Percentiles rank a stretch among this genome's conserved stretches.
phyloP scores from a whole-genome alignment of 2,329 filamentous ascomycete species.

The Akanthomyces uredinophilus region DNA sequence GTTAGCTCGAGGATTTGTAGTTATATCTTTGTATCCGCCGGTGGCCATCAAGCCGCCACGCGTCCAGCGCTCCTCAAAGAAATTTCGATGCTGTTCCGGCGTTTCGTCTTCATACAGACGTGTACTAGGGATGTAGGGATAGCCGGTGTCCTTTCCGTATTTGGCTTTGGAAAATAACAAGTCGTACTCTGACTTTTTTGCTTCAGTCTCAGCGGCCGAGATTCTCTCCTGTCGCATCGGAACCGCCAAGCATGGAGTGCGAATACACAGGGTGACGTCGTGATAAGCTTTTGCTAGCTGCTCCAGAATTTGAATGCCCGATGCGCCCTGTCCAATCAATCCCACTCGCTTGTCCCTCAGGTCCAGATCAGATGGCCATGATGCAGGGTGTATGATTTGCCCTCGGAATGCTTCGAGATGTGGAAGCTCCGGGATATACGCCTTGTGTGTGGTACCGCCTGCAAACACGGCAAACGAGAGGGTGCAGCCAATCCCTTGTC shows the following conservation, averaged over 20 bases:
- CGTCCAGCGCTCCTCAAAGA: background rate
- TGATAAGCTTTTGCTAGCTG: background rate
- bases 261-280: background rate
- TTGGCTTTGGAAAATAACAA: background rate
- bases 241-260: background rate
- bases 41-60: background rate
- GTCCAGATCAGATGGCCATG: conserved; percentile 23
- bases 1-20: background rate
- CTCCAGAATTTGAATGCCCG: background rate
- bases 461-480: conserved; percentile 41
- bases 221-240: background rate
- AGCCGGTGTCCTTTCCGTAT: background rate
- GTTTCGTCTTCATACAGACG: background rate
- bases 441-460: conserved; percentile 41
- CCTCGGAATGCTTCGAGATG: conserved; percentile 30
- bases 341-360: conserved; percentile 19
- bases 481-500: conserved; percentile 33
- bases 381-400: conserved; percentile 24
- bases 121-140: background rate
- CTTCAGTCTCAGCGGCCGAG: background rate
- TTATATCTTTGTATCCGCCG: background rate
- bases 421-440: conserved; percentile 30
- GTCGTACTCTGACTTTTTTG: background rate
- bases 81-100: background rate
- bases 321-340: background rate